Conservation (phyloP, 2,329 filamentous ascomycete species). For the Epicoccum sorghinum region DNA sequence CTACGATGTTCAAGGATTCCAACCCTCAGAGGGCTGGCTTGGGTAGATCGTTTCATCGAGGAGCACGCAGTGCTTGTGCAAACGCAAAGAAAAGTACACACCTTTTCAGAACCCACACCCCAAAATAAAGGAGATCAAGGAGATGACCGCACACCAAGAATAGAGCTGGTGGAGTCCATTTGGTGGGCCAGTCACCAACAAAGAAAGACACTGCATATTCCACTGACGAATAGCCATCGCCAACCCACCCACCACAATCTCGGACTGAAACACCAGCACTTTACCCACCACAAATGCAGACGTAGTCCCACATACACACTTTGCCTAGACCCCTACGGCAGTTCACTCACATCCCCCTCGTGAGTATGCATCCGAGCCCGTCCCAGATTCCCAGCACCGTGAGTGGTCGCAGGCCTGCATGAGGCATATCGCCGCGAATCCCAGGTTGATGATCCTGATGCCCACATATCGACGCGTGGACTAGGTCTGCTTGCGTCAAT, state of each 20-base stretch:
- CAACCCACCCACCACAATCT: not conserved
- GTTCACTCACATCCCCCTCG: not conserved
- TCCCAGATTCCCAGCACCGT: not conserved
- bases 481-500: not conserved
- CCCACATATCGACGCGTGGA: constrained; percentile 16
- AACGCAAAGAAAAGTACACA: no score
- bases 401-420: constrained; percentile 3
- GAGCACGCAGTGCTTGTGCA: no score
- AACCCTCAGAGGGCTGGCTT: no score
- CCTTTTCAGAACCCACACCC: no score
- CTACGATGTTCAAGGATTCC: no score
- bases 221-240: constrained; percentile 4
- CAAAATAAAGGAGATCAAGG: not conserved
- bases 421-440: not conserved
- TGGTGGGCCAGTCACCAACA: constrained; percentile 6
- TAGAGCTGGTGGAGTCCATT: constrained; percentile 8
- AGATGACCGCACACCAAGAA: constrained; percentile 2
- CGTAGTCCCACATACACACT: not conserved
- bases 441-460: constrained; percentile 10
- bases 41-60: no score
- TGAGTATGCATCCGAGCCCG: not conserved
- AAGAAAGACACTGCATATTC: constrained; percentile 4
- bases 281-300: constrained; percentile 1
- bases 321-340: constrained; percentile 9
- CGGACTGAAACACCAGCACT: constrained; percentile 10